Conservation (phyloP, 352 stramenopile species). For the Pythium dissimile region DNA sequence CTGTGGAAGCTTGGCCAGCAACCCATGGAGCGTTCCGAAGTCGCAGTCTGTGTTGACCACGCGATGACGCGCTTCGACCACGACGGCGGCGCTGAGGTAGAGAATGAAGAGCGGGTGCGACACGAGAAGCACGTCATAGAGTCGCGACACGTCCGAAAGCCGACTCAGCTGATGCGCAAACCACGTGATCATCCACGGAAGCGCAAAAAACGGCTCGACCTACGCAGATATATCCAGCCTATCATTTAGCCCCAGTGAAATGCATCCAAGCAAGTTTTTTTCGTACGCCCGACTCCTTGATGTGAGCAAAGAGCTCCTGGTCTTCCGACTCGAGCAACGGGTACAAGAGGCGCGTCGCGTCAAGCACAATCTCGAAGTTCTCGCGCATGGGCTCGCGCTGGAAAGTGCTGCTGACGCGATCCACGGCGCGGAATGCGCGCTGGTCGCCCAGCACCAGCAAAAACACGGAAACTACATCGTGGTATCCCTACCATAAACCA, state of each 20-base stretch:
- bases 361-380: slow-evolving; percentile 82
- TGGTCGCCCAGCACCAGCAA: slow-evolving; percentile 78
- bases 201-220: slow-evolving; percentile 92
- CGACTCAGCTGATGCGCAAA: slow-evolving; percentile 91
- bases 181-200: slow-evolving; percentile 95
- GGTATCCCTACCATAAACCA: slow-evolving; percentile 64
- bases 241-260: background rate
- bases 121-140: slow-evolving; percentile 94
- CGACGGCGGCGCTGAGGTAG: slow-evolving; percentile 85
- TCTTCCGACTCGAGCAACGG: slow-evolving; percentile 66
- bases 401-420: slow-evolving; percentile 78
- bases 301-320: slow-evolving; percentile 51
- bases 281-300: slow-evolving; percentile 57
- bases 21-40: slow-evolving; percentile 71
- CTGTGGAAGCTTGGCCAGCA: slow-evolving; percentile 71
- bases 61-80: slow-evolving; percentile 46
- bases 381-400: slow-evolving; percentile 86
- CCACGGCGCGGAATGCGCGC: slow-evolving; percentile 56
- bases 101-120: slow-evolving; percentile 91
- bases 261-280: background rate
- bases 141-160: slow-evolving; percentile 80
- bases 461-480: slow-evolving; percentile 91
- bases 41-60: slow-evolving; percentile 72
- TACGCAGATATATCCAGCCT: slow-evolving; percentile 19
- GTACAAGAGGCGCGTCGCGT: slow-evolving; percentile 62